Evolutionary conservation across 768 basidiomycete genomes (phyloP), one percentile per base, ranked within the genome.

Genomic region (Artomyces pyxidatus): DNA sequence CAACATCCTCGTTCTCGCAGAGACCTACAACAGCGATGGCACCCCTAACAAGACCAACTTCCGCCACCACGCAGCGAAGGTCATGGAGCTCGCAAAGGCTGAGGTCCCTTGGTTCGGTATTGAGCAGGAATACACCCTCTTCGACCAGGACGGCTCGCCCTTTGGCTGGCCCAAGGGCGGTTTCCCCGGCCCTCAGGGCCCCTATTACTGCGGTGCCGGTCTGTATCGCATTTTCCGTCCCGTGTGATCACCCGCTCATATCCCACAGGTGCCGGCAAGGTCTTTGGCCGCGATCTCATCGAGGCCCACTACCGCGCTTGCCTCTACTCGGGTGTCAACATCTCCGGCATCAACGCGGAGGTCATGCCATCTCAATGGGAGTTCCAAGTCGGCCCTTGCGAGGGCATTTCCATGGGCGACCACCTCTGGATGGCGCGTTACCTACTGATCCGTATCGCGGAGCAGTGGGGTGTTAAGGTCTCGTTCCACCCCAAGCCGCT

Each of bases 321-420:
- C 67, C 80, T 95, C 47, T 94, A 95, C 65, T 71, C 93, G 48
- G 94, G 93, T 58, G 78, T 99, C 71, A 93, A 92, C 75, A 98
- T 98, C 72, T 92, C 89, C 58, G 96, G 96, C 64, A 97, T 99
- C 74, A 99, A 98, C 67, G 95, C 95, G 52, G 96, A 98, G 71
- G 95, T 98, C 53, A 98, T 98, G 95, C 95, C 96, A 14, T 84
- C 94, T 48, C 96, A 99, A 68, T 99, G 96, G 96, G 96, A 99
- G 73, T 99, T 95, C 87, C 96, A 99, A 70, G 92, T 99, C 59
- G 95, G 96, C 46, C 96, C 96, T 26, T 98, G 95, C 61, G 87
- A 89, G 66, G 96, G 96, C 47, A 97, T 98, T 67, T 76, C 85
- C 51, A 95, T 98, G 92, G 96, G 96, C 59, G 96, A 99, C 68